These are phyloP conservation scores for Aspergillus sp. DNA, from an alignment of 2,329 filamentous ascomycete genomes.

Conservation along the genomic window DNA sequence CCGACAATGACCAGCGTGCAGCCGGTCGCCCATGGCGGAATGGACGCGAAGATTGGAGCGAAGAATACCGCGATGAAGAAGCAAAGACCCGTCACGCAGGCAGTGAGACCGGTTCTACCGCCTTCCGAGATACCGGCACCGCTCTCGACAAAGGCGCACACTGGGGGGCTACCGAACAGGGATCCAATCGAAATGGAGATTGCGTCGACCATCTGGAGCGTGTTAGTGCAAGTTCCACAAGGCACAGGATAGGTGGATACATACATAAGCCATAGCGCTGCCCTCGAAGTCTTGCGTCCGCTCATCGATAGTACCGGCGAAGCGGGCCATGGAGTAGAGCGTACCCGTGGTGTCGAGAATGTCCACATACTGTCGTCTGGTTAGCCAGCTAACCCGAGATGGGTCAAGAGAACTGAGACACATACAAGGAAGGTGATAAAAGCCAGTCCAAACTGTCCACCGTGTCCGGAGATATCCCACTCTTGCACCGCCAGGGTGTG, in stretches of 20 bases:
- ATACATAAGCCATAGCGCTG: conserved; percentile 72
- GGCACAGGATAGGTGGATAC: conserved; percentile 37
- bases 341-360: conserved; percentile 85
- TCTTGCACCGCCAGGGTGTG: conserved; percentile 68
- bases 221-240: not conserved
- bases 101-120: conserved; percentile 79
- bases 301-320: conserved; percentile 75
- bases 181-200: conserved; percentile 76
- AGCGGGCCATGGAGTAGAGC: conserved; percentile 84
- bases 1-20: conserved; percentile 85
- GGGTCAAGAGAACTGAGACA: not conserved
- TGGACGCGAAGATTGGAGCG: conserved; percentile 84
- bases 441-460: conserved; percentile 75
- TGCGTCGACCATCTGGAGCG: conserved; percentile 65
- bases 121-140: conserved; percentile 87
- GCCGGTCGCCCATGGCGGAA: conserved; percentile 85
- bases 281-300: conserved; percentile 84
- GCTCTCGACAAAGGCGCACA: conserved; percentile 86
- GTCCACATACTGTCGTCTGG: conserved; percentile 63
- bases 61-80: conserved; percentile 90
- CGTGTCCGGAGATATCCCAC: conserved; percentile 67
- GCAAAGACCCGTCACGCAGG: conserved; percentile 73
- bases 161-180: conserved; percentile 72
- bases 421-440: conserved; percentile 73
- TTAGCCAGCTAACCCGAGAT: not conserved